Evolutionary conservation across 2,329 filamentous ascomycete genomes (phyloP), one percentile per base, ranked within the genome.

Genomic region (Cladophialophora chaetospira): DNA sequence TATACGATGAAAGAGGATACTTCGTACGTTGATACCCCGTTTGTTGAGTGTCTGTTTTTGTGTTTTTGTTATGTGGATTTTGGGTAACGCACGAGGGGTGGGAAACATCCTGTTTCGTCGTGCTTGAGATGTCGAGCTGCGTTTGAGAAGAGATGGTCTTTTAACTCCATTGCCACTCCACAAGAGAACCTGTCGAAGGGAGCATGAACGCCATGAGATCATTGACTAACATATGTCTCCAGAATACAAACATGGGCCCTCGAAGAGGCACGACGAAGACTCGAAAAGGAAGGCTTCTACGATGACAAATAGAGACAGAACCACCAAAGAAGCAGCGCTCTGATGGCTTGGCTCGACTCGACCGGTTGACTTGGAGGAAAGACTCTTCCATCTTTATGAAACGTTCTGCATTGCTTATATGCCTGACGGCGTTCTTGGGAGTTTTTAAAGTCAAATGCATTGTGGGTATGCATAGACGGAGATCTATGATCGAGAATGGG

Each of bases 221-320:
- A 11, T 6, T 52, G 8, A 21, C 48, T 57, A 45, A 50, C 21
- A 9, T 51, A 10, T n/a, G n/a, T 5, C 9, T 56, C 60, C 68
- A 99, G 94, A 75, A 97, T 99, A 85, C 94, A 97, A 81, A 97
- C 93, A 53, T 99, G 94, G 94, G 94, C 94, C 62, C 85, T 99
- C 40, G 94, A 99, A 78, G 94, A 99, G 79, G 94, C 94, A 51
- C 85, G 94, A 71, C 85, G 94, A 79, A 84, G 94, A 79, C 86
- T 99, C 82, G 94, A 99, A 79, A 88, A 86, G 59, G 94, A 99
- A 80, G 94, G 94, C 58, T 92, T 97, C 71, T 78, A 97, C 70
- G 85, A 89, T 70, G 93, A 97, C 23, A 62, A 62, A 59, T 62
- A 57, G 38, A 53, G 13, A 4, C 6, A 15, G 19, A 5, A 33